Conservation (phyloP, 805 yeast species). For the Wickerhamiella brachini region DNA sequence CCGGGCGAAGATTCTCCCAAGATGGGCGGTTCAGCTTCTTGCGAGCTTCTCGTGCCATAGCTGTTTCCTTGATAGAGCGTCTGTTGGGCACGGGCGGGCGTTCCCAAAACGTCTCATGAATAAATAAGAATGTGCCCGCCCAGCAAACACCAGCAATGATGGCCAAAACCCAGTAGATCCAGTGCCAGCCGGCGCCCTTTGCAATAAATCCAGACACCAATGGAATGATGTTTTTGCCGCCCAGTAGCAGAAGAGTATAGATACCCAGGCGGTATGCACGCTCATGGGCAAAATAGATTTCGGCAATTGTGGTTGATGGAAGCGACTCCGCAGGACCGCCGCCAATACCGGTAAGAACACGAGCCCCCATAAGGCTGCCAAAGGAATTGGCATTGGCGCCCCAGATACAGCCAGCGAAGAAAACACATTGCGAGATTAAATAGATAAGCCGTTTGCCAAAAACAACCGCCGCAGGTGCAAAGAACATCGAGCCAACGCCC, state of each 20-base stretch:
- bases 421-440: constrained; percentile 33
- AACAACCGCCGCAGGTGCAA: constrained; percentile 43
- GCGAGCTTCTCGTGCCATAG: constrained; percentile 31
- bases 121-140: constrained; percentile 36
- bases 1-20: constrained; percentile 2
- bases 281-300: constrained; percentile 46
- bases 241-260: constrained; percentile 43
- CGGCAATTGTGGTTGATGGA: constrained; percentile 48
- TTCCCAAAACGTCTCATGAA: constrained; percentile 55
- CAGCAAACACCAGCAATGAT: constrained; percentile 37
- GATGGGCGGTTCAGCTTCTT: constrained; percentile 9
- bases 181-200: constrained; percentile 36
- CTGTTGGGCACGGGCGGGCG: constrained; percentile 38
- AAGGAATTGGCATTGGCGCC: constrained; percentile 37
- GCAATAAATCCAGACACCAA: constrained; percentile 41
- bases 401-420: constrained; percentile 40
- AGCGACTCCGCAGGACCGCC: constrained; percentile 47
- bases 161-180: constrained; percentile 48
- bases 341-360: constrained; percentile 46
- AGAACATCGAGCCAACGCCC: constrained; percentile 44
- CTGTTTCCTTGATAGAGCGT: constrained; percentile 35
- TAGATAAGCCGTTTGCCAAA: constrained; percentile 48
- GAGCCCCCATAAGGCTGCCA: constrained; percentile 41
- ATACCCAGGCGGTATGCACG: constrained; percentile 47
- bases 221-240: constrained; percentile 49